Evolutionary conservation across 2,329 filamentous ascomycete genomes (phyloP), one percentile per base, ranked within the genome.

Genomic region (Fusarium hostae): DNA sequence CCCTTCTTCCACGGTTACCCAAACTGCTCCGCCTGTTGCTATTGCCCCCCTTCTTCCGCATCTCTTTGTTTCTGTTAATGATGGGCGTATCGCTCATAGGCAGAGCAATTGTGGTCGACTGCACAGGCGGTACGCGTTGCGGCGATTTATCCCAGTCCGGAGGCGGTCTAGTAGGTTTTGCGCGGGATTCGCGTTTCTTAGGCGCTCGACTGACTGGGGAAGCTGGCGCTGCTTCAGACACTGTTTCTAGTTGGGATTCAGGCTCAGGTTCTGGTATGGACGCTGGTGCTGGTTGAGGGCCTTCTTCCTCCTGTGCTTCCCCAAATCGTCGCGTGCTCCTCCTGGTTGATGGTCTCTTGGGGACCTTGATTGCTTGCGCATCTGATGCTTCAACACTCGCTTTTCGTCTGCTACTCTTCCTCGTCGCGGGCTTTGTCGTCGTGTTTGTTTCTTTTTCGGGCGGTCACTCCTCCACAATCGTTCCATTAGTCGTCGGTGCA

Each of bases 1-100:
- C 96, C 78, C 96, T 89, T 76, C 95, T 89, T 26, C 96, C 96
- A 71, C 96, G 89, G 86, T 97, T 90, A 6, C 94, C 94, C 65
- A 97, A 86, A 82, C 95, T 98, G 81, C 95, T 98, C 77, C 95
- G 87, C 74, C 94, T 87, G 44, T 89, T 89, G 63, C 89, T 89
- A 51, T 89, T 90, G 28, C 88, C 91, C 72, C 88, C 91, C 72
- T 94, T 95, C 75, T 93, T 93, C 70, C 95, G 89, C 89, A 98
- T 93, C 79, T 97, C 94, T 82, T 97, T 97, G 80, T 98, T 98
- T 56, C 94, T 90, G 79, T 93, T 92, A 74, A 97, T 97, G 32
- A 98, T 90, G 1, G 95, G 95, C n/a, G 95, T 98, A 79, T 98
- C 95, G 76, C 94, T 94, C 79, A 97, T 92, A 3, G 95, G 95